phyloP scores from a whole-genome alignment of 1,284 basidiomycete species.

The Sanghuangporus weigelae region DNA sequence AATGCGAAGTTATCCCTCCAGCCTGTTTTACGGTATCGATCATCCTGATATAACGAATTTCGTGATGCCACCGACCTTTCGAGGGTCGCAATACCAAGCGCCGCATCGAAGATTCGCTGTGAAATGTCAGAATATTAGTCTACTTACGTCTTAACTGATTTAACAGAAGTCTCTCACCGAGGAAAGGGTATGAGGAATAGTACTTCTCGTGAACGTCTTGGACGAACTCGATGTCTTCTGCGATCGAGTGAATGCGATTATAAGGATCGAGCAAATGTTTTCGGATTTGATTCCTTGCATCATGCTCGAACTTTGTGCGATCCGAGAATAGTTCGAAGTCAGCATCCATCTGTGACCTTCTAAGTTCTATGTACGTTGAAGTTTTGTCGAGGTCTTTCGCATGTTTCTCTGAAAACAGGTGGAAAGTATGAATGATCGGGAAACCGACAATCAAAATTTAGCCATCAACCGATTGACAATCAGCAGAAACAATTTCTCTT shows the following conservation, averaged over 20 bases:
- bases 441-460: too few species aligned
- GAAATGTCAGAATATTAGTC: constrained; percentile 7
- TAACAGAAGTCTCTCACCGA: constrained; percentile 38
- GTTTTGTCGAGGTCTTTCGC: not conserved
- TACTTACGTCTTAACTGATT: not conserved
- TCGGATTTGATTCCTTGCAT: constrained; percentile 45
- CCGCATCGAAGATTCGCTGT: constrained; percentile 90
- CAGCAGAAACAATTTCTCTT: too few species aligned
- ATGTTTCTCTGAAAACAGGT: not conserved
- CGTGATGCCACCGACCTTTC: constrained; percentile 37
- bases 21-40: constrained; percentile 27
- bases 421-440: too few species aligned
- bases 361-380: not conserved
- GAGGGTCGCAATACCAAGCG: constrained; percentile 87
- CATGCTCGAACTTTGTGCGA: constrained; percentile 12
- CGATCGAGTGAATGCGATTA: constrained; percentile 84
- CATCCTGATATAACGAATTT: not conserved
- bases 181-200: constrained; percentile 22
- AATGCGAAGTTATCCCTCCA: constrained; percentile 63
- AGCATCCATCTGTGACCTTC: not conserved
- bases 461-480: too few species aligned
- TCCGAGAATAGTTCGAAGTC: not conserved
- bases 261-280: constrained; percentile 72
- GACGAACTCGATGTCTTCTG: constrained; percentile 73
- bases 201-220: constrained; percentile 52